phyloP scores from a whole-genome alignment of 2,329 filamentous ascomycete species.

The Spiromastix sp. region DNA sequence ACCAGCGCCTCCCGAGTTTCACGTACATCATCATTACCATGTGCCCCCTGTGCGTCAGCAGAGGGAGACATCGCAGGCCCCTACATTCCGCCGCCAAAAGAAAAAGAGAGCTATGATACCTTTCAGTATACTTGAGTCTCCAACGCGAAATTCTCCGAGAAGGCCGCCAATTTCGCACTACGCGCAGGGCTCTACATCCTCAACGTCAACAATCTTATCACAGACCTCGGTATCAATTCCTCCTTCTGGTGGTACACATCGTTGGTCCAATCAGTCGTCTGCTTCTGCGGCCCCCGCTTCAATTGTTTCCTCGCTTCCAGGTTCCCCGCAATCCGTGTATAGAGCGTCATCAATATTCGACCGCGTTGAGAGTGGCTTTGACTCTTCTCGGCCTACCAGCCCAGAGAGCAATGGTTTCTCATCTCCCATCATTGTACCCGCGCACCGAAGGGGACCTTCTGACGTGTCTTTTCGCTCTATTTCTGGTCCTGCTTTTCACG shows the following conservation, averaged over 20 bases:
- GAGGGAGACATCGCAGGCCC: slow-evolving; percentile 42
- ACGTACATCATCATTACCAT: slow-evolving; percentile 94
- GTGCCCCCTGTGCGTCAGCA: slow-evolving; percentile 45
- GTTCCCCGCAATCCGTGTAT: slow-evolving; percentile 67
- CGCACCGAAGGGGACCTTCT: slow-evolving; percentile 49
- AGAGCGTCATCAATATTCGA: slow-evolving; percentile 72
- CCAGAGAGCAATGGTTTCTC: slow-evolving; percentile 61
- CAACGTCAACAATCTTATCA: slow-evolving; percentile 51
- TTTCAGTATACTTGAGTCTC: slow-evolving; percentile 35
- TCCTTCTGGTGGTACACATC: slow-evolving; percentile 36
- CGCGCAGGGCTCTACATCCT: slow-evolving; percentile 31
- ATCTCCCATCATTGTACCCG: slow-evolving; percentile 54
- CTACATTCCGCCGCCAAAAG: slow-evolving; percentile 49
- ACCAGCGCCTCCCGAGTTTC: slow-evolving; percentile 60
- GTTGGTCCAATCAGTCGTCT: slow-evolving; percentile 56
- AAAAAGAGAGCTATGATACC: slow-evolving; percentile 57
- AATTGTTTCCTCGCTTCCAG: slow-evolving; percentile 62
- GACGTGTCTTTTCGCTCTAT: slow-evolving; percentile 41
- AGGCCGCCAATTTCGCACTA: slow-evolving; percentile 21
- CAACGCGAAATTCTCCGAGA: slow-evolving; percentile 15
- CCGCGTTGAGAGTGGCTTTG: slow-evolving; percentile 49
- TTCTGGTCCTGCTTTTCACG: slow-evolving; percentile 4
- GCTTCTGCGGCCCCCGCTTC: slow-evolving; percentile 50
- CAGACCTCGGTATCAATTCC: slow-evolving; percentile 51
- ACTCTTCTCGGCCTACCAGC: slow-evolving; percentile 67